phyloP scores from a whole-genome alignment of 192 early-diverging fungal genomes.

The Coemansia sp. region DNA sequence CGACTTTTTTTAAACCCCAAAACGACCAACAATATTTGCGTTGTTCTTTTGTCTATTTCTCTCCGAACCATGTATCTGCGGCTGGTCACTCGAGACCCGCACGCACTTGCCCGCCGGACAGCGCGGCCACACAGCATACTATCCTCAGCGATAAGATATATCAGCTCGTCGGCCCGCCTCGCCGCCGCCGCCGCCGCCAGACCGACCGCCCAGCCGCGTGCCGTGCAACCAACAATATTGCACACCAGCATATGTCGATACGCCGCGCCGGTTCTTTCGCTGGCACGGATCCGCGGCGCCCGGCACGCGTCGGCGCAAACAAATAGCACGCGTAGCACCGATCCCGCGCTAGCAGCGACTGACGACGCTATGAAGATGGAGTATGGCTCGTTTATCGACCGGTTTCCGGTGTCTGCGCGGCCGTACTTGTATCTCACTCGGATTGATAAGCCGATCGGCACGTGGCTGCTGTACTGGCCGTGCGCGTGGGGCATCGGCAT shows the following conservation, averaged over 20 bases:
- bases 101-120: neutral
- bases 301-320: neutral
- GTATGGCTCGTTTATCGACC: slow-evolving; percentile 56
- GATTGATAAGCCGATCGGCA: slow-evolving; percentile 89
- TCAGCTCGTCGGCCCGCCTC: neutral
- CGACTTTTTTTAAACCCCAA: no score
- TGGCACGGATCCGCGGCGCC: neutral
- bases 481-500: slow-evolving; percentile 80
- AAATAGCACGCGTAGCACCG: neutral
- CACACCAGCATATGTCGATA: neutral
- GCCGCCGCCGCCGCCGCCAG: no score
- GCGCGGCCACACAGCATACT: neutral
- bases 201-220: neutral
- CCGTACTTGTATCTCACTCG: slow-evolving; percentile 77
- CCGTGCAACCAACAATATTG: neutral
- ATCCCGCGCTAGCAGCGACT: neutral
- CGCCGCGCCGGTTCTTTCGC: neutral
- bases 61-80: neutral
- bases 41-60: no score
- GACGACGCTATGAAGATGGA: neutral
- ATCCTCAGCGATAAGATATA: neutral
- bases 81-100: neutral
- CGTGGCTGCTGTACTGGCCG: slow-evolving; percentile 89
- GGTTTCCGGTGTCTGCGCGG: slow-evolving; percentile 55
- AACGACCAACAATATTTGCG: no score